These are phyloP conservation scores for Botryotinia globosa DNA, from an alignment of 2,329 filamentous ascomycete genomes.

Conservation along the genomic window DNA sequence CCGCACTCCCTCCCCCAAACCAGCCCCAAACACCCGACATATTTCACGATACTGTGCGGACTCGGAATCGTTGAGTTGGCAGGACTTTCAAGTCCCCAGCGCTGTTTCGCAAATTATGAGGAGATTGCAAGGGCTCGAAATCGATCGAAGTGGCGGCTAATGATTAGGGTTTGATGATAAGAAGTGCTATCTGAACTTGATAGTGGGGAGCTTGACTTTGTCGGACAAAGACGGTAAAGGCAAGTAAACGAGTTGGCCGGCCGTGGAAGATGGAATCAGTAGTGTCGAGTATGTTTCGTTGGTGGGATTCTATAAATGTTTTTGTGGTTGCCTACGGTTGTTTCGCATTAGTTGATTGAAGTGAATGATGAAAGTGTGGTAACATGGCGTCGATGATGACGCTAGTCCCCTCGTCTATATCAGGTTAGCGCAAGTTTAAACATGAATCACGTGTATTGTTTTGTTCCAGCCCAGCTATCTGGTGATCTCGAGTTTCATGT, in stretches of 20 bases:
- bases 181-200: slow-evolving; percentile 17
- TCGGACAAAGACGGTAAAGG: slow-evolving; percentile 23
- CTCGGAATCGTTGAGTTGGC: slow-evolving; percentile 19
- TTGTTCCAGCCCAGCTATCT: neutral
- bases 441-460: neutral
- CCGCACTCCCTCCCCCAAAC: slow-evolving; percentile 81
- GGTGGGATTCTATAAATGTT: slow-evolving; percentile 1
- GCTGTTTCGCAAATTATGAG: neutral
- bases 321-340: slow-evolving; percentile 26
- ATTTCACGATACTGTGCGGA: slow-evolving; percentile 34
- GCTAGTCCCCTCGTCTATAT: slow-evolving; percentile 21
- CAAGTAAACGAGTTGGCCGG: neutral
- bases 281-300: slow-evolving; percentile 2
- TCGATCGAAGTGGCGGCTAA: slow-evolving; percentile 15
- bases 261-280: neutral
- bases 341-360: slow-evolving; percentile 21
- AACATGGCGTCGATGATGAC: slow-evolving; percentile 24
- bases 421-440: slow-evolving; percentile 1
- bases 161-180: slow-evolving; percentile 12
- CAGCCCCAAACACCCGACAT: slow-evolving; percentile 78
- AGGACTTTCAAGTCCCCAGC: slow-evolving; percentile 20
- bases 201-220: slow-evolving; percentile 31
- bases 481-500: neutral
- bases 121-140: neutral
- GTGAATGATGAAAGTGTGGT: slow-evolving; percentile 29